Conservation (phyloP, 2,329 filamentous ascomycete genomes). For the Capronia coronata region DNA sequence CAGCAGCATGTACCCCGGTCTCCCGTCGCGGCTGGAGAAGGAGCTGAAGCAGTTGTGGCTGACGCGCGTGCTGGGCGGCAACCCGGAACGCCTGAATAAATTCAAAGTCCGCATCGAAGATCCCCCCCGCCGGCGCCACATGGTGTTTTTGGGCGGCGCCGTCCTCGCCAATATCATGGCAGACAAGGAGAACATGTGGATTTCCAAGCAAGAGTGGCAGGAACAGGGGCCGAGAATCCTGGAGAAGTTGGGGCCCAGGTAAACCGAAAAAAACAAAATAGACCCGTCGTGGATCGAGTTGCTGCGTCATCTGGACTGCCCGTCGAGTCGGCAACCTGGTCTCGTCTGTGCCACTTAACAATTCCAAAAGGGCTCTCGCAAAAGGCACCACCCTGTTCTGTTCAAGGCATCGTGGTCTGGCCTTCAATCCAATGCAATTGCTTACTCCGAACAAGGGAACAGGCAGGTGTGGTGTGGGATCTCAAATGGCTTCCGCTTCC, state of each 20-base stretch:
- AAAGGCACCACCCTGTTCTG: no score
- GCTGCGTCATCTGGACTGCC: no score
- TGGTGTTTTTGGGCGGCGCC: constrained; percentile 98
- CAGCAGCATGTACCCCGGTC: constrained; percentile 96
- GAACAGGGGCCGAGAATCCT: constrained; percentile 79
- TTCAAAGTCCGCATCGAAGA: constrained; percentile 99
- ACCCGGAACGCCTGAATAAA: constrained; percentile 90
- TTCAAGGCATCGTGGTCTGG: no score
- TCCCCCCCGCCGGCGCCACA: constrained; percentile 88
- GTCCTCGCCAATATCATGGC: constrained; percentile 98
- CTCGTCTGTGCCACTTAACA: no score
- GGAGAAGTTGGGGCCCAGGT: constrained; percentile 90
- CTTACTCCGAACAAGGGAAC: no score
- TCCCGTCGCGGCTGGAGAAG: constrained; percentile 93
- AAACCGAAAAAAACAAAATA: neutral
- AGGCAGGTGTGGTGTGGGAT: no score
- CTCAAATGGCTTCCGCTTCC: no score
- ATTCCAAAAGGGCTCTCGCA: no score
- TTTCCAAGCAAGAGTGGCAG: constrained; percentile 92
- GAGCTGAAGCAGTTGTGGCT: constrained; percentile 98
- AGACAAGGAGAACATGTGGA: constrained; percentile 99
- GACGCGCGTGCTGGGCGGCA: constrained; percentile 78
- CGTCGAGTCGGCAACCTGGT: no score
- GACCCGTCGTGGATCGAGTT: no score
- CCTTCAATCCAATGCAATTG: no score